Base-by-base conservation (phyloP, 2,329 filamentous ascomycete genomes). In the Waltergamsia citrina region DNA sequence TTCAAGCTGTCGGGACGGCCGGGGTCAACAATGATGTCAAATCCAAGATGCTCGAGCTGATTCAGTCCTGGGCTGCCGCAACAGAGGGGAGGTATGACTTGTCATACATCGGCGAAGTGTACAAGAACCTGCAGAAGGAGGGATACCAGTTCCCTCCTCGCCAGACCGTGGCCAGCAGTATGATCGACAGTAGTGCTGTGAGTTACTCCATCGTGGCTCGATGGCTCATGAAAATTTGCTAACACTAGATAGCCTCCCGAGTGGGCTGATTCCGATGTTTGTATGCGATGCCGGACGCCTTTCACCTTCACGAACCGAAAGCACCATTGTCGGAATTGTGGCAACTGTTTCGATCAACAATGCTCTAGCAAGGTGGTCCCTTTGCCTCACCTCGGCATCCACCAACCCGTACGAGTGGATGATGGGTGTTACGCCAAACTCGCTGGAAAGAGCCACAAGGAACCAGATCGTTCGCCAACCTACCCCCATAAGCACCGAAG, bases 221-320 rank as follows among this genome's bases (percentile, higher is more conserved):
- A 7, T 4, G 9, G 7, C 29, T 12, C 8, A 21, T n/a, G n/a
- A 21, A 7, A 20, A 10, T 5, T 7, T 19, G 29, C 29, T 31
- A 19, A 31, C 29, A 21, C 5, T 7, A 12, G 5, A 30, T 17
- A 94, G 81, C 92, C 92, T 8, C 92, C 92, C 1, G 92, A 98
- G 60, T 98, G 92, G 92, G 79, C 81, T 33, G 92, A 98, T 60
- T 95, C 90, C 9, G 92, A 98, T 50, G 90, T 98, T 21, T 98
- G 92, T 57, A 95, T 98, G 87, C 82, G 92, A 53, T 98, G 92
- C 57, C 79, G 92, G 46, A 95, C 90, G 10, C 63, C 86, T 14
- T 98, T 98, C 50, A 95, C 86, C 31, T 95, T 98, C 52, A 98
- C 90, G 36, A 98, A 98, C 57, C 81, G 92, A 50, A 98, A 96